Percentiles rank a stretch among this genome's conserved stretches.
These are phyloP conservation scores for Vigna trinervia DNA, from an alignment of 306 rosid species.

Conservation along the genomic window DNA sequence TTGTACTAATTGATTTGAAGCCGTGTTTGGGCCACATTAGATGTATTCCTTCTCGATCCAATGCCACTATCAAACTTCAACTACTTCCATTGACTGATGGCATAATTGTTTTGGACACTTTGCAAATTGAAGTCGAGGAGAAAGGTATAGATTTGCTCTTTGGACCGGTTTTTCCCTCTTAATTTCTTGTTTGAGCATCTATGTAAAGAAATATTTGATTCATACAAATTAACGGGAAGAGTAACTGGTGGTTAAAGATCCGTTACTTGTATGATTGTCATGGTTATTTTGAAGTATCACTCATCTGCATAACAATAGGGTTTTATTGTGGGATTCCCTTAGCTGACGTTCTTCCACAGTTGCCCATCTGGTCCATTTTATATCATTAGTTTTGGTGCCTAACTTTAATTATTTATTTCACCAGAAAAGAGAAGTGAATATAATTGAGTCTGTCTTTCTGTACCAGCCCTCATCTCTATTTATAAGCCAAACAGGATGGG, in stretches of 20 bases:
- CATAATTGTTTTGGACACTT: constrained; percentile 80
- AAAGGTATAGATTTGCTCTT: constrained; percentile 62
- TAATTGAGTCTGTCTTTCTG: not conserved
- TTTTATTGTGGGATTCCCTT: constrained; percentile 15
- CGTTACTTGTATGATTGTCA: constrained; percentile 29
- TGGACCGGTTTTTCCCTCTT: constrained; percentile 16
- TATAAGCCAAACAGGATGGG: not conserved
- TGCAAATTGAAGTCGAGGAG: constrained; percentile 87
- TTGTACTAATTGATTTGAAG: constrained; percentile 34
- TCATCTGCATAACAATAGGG: constrained; percentile 10
- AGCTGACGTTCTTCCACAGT: constrained; percentile 14
- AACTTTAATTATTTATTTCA: constrained; percentile 16
- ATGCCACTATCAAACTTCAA: constrained; percentile 85
- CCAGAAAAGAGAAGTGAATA: not conserved
- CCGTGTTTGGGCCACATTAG: constrained; percentile 55
- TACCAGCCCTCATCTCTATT: not conserved
- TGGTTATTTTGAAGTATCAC: constrained; percentile 29
- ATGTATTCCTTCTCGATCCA: constrained; percentile 81
- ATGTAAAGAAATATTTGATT: constrained; percentile 25
- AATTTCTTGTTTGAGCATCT: constrained; percentile 41
- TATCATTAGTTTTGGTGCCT: constrained; percentile 1
- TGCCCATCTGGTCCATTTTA: not conserved
- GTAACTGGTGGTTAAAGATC: constrained; percentile 21
- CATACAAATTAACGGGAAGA: constrained; percentile 24
- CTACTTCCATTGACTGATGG: constrained; percentile 95